phyloP scores from a whole-genome alignment of 139 green algal genomes.

The Chlorella vulgaris region DNA sequence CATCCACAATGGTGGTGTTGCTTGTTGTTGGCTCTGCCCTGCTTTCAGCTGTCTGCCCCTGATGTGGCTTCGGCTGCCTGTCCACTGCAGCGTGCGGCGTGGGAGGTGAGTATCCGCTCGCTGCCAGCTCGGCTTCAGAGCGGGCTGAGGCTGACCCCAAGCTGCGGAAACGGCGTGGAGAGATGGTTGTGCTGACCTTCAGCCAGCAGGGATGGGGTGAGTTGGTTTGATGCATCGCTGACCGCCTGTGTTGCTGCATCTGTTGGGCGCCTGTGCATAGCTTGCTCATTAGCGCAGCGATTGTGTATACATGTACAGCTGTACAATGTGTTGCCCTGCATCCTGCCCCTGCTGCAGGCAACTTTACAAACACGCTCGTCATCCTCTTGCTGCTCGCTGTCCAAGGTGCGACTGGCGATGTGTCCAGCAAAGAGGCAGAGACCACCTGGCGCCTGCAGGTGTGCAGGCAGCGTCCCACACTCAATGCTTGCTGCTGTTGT shows the following conservation, averaged over 20 bases:
- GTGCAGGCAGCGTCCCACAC: not conserved
- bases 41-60: not conserved
- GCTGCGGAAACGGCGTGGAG: slow-evolving; percentile 48
- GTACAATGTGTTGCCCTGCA: not conserved
- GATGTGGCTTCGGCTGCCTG: not conserved
- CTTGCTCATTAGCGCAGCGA: not conserved
- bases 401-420: not conserved
- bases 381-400: slow-evolving; percentile 43
- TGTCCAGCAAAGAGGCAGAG: not conserved
- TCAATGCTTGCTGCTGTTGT: no score
- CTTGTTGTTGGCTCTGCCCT: not conserved
- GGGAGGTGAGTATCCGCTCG: slow-evolving; percentile 79
- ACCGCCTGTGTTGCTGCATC: not conserved
- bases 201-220: slow-evolving; percentile 40
- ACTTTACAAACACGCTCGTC: slow-evolving; percentile 43
- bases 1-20: not conserved
- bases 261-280: not conserved
- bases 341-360: slow-evolving; percentile 18
- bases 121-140: slow-evolving; percentile 75
- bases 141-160: slow-evolving; percentile 56
- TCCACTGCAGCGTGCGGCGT: slow-evolving; percentile 42
- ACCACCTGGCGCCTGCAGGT: slow-evolving; percentile 19
- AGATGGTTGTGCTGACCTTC: slow-evolving; percentile 49
- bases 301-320: no score
- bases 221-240: not conserved